Evolutionary conservation across 2,329 filamentous ascomycete species (phyloP), one percentile per base, ranked within the genome.

Genomic region (Phialophora macrospora): DNA sequence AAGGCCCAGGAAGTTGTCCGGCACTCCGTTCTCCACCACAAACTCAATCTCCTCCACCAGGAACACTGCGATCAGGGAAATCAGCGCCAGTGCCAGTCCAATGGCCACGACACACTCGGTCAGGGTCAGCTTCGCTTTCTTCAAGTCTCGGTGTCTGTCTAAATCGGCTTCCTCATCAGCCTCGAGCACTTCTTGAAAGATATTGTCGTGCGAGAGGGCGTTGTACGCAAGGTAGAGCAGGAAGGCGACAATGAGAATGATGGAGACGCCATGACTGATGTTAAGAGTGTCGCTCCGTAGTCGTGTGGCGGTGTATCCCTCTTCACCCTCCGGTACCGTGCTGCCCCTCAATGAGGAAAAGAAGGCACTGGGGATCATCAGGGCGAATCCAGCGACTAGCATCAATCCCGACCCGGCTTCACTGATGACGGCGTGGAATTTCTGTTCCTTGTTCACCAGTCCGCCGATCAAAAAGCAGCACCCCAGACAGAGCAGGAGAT

Each of bases 391-490:
- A 79, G 91, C 91, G 63, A 92, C 91, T 59, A 96, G 81, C 24
- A 96, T 80, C 55, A 96, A 77, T 1, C 90, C 91, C 55, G 86
- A 91, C 20, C 92, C 92, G 7, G 90, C 90, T 77, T 96, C 92
- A 70, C 88, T 90, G 63, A 96, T 85, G 4, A 88, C 88, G 64
- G 89, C 86, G 73, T 90, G 89, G 74, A 96, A 95, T 17, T 81
- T 82, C 71, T 92, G 86, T 70, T 90, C 86, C 5, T 90, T 82
- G 34, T 88, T 85, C 61, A 82, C 81, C 41, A 94, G 70, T 8
- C 92, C 92, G 48, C 91, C 91, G 24, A 88, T 84, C 67, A 94
- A 87, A 80, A 96, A 96, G 75, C 91, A 95, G 60, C 89, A 74
- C 0, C 92, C 92, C 28, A 96, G 78, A 71, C 92, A 96, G 0